Evolutionary conservation across 2,329 filamentous ascomycete genomes (phyloP).

Genomic region (Sporothrix sp.): DNA sequence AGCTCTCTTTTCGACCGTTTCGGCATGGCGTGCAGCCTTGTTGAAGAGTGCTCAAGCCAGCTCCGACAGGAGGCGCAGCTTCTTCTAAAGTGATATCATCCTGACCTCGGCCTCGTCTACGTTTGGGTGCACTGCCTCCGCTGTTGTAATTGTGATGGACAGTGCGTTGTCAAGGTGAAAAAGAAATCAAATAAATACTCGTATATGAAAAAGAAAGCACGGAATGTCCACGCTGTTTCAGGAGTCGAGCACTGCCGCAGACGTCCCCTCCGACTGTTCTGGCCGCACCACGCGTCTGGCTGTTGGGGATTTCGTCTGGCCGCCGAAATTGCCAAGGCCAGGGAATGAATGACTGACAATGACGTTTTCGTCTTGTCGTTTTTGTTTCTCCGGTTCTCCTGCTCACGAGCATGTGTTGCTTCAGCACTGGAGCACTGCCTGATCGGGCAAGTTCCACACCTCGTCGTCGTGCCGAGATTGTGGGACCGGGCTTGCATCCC

Average conservation of each 20-base stretch:
- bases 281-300: no score
- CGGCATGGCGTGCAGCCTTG: neutral
- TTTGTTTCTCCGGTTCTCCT: no score
- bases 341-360: no score
- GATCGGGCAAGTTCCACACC: neutral
- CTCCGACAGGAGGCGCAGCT: slow-evolving; percentile 1
- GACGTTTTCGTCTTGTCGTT: no score
- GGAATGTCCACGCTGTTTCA: no score
- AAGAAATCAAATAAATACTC: no score
- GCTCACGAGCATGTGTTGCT: no score
- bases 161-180: neutral
- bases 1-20: neutral
- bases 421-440: neutral
- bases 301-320: no score
- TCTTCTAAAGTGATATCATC: neutral
- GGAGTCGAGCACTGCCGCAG: no score
- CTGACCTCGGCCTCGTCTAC: neutral
- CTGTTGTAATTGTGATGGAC: neutral
- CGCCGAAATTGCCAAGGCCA: no score
- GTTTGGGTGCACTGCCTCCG: neutral
- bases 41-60: neutral
- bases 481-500: slow-evolving; percentile 12
- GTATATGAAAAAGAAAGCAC: no score
- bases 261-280: no score
- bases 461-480: neutral